A percentile compares a stretch with the other conserved stretches of the same genome.
Evolutionary conservation across 108 stramenopile species (phyloP).

Genomic region (Skeletonema costatum): DNA sequence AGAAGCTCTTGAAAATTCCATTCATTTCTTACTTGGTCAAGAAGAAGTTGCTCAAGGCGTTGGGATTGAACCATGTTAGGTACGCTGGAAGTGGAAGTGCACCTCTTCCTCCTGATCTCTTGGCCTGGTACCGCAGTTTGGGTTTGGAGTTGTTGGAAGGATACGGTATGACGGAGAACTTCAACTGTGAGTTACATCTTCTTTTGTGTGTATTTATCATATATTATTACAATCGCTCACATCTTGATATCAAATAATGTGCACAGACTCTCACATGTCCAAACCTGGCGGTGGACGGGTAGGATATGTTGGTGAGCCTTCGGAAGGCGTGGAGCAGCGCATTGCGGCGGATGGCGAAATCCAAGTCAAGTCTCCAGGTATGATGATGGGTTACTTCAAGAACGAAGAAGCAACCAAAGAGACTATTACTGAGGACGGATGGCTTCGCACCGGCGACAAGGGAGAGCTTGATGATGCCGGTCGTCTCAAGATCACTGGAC

Average conservation of each 20-base stretch:
- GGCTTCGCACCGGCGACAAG: slow-evolving; percentile 86
- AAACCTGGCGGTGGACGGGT: slow-evolving; percentile 49
- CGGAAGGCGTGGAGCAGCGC: slow-evolving; percentile 66
- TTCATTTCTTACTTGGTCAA: slow-evolving; percentile 62
- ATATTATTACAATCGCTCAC: too few relatives aligned
- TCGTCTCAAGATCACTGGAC: slow-evolving; percentile 87
- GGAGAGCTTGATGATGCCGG: slow-evolving; percentile 75
- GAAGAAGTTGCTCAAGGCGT: slow-evolving; percentile 70
- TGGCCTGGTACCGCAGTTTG: slow-evolving; percentile 69
- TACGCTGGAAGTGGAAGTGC: slow-evolving; percentile 77
- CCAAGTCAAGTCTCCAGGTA: slow-evolving; percentile 73
- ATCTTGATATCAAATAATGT: too few relatives aligned
- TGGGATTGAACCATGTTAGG: slow-evolving; percentile 68
- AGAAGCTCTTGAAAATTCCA: slow-evolving; percentile 66
- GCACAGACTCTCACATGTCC: slow-evolving; percentile 55
- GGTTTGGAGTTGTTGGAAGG: slow-evolving; percentile 79
- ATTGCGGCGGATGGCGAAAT: slow-evolving; percentile 79
- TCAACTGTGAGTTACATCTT: slow-evolving; percentile 55
- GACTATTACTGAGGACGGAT: slow-evolving; percentile 81
- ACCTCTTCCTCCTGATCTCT: slow-evolving; percentile 61
- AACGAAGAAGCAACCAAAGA: slow-evolving; percentile 84
- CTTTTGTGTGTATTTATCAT: not conserved
- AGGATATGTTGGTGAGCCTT: slow-evolving; percentile 80
- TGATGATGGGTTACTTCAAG: slow-evolving; percentile 86
- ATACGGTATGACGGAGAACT: slow-evolving; percentile 88